Conservation (phyloP, 768 basidiomycete species). For the Leccinum barrowsii region DNA sequence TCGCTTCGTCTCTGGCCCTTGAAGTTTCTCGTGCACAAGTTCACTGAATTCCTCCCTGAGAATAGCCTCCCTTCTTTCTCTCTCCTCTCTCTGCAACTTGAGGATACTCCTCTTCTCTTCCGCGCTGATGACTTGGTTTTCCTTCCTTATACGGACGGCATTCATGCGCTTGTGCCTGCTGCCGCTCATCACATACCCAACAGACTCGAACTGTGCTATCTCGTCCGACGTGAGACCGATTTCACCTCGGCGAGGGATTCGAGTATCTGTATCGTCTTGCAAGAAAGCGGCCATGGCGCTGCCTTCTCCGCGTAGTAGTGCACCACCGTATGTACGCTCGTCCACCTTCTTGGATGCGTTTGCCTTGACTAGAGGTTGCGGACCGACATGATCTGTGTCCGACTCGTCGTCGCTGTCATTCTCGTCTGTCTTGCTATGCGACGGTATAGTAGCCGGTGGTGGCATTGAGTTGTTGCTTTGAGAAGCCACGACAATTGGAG, state of each 20-base stretch:
- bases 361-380: constrained; percentile 55
- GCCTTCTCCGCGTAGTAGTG: constrained; percentile 91
- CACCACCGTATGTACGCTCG: constrained; percentile 86
- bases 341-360: constrained; percentile 54
- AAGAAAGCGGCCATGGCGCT: constrained; percentile 98
- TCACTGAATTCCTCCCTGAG: constrained; percentile 88
- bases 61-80: constrained; percentile 84
- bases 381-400: constrained; percentile 70
- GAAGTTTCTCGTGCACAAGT: constrained; percentile 73
- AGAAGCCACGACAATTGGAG: constrained; percentile 25
- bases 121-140: constrained; percentile 98
- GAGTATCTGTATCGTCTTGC: constrained; percentile 73
- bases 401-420: constrained; percentile 40
- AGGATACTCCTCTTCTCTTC: constrained; percentile 97
- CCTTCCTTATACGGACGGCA: constrained; percentile 97
- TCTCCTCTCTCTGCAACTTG: constrained; percentile 93
- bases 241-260: constrained; percentile 98
- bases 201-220: constrained; percentile 83
- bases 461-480: constrained; percentile 23
- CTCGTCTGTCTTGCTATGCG: constrained; percentile 22
- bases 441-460: constrained; percentile 19
- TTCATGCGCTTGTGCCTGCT: constrained; percentile 96
- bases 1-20: constrained; percentile 38
- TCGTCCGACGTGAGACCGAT: constrained; percentile 88
- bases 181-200: constrained; percentile 98